These are phyloP conservation scores for Scenedesmus sp. DNA, from an alignment of 163 green algal species.

Conservation along the genomic window DNA sequence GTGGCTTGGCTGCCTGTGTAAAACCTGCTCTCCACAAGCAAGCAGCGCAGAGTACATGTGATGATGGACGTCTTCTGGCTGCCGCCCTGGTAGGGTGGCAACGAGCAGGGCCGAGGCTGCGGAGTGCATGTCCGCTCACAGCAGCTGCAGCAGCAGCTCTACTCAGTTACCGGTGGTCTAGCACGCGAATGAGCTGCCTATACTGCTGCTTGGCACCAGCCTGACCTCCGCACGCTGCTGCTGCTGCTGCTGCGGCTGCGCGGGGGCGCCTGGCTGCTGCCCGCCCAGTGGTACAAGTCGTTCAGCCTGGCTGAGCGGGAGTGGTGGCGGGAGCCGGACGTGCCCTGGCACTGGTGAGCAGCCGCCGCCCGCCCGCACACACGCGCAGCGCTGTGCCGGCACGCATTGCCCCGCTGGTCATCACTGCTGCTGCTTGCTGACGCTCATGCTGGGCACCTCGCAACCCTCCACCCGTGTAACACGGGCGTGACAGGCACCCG, in stretches of 20 bases:
- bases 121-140: too few relatives aligned
- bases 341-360: slow-evolving; percentile 28
- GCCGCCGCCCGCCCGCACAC: not conserved
- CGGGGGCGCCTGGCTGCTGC: not conserved
- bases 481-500: not conserved
- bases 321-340: slow-evolving; percentile 36
- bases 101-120: too few relatives aligned
- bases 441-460: not conserved
- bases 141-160: not conserved
- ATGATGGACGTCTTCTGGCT: too few relatives aligned
- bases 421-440: not conserved
- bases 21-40: too few relatives aligned
- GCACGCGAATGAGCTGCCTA: too few relatives aligned
- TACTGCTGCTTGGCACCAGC: not conserved
- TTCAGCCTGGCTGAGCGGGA: slow-evolving; percentile 8
- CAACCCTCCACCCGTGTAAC: not conserved
- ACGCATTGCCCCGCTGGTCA: not conserved
- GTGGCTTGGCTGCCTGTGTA: too few relatives aligned
- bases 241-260: not conserved
- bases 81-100: too few relatives aligned
- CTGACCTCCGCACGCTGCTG: not conserved
- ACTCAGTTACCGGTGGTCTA: too few relatives aligned
- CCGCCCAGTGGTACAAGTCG: slow-evolving; percentile 29
- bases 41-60: too few relatives aligned
- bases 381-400: too few relatives aligned